Evolutionary conservation across 2,329 filamentous ascomycete genomes (phyloP), one percentile per base, ranked within the genome.

Genomic region (Cryphonectria japonica): DNA sequence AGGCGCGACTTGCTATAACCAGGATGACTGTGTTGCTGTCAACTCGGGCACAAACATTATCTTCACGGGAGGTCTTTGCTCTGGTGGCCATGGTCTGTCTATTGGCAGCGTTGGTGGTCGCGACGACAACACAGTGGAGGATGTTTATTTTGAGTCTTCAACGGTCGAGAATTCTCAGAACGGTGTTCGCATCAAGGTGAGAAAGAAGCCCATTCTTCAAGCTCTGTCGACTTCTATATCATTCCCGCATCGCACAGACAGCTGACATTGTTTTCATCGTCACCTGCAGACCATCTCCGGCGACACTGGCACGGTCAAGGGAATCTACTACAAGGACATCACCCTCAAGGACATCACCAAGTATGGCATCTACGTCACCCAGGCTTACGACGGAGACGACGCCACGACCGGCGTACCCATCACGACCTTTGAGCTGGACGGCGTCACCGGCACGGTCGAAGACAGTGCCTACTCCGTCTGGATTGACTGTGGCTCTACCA

Each of bases 21-120:
- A 89, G 78, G 87, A 89, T 72, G 87, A 89, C 75, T 89, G 87
- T 74, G 78, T 89, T 16, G 87, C 87, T 54, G 80, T 89, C 76
- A 89, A 88, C 80, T 87, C 85, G 0, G 86, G 87, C 68, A 83
- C 70, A 41, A 79, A 78, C 74, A 80, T 80, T 71, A 74, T 76
- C 29, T 82, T 84, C 76, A 78, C 77, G 26, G 79, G 79, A 32
- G 81, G 81, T 46, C 81, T 80, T 41, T 86, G 85, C 77, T 81
- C 80, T 6, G 84, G 85, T 39, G 84, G 85, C 41, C 85, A 87
- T 77, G 87, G 86, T 72, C 79, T 90, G 52, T 85, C 83, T 74
- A 87, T 89, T 74, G 86, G 87, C 67, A 87, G 85, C 11, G 85
- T 89, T 34, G 87, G 87, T 59, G 85, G 85, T 26, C 85, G 86